Base-by-base conservation (phyloP, 768 basidiomycete species). In the Mycena venus region DNA sequence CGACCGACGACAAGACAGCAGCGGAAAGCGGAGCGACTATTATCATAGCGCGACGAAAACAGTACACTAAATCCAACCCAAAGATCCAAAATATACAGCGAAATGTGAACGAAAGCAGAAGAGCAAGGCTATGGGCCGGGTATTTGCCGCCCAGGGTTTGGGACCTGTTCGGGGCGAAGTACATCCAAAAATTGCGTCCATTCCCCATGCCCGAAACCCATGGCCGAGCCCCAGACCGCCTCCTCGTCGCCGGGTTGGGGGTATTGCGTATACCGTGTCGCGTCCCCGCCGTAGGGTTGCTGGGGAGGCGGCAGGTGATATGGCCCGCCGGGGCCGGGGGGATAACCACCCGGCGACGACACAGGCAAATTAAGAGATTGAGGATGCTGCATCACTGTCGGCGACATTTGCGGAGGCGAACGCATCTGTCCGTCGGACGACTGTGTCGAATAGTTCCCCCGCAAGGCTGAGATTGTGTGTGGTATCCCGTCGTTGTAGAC, bases 121-220 rank as follows among this genome's bases (percentile, higher is more conserved):
- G 58, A 38, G 31, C 44, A n/a, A 73, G 17, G 44, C 56, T 42
- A 73, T 15, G 72, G 40, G 58, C 71, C 72, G 12, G 66, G 71
- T 34, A 64, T 58, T 76, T 86, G 87, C 59, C 86, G 84, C 63
- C 80, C 77, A 42, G 72, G 23, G 38, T 69, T 68, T 7, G 78
- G 31, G 25, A 78, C 51, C 44, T 80, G 77, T 34, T 86, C 85
- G 32, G 90, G 88, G 79, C 91, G 87, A 83, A 94, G 87, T 55
- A 89, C 92, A 72, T 94, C 91, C 82, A 95, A 83, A 79, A 90
- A 90, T 71, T 87, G 86, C 47, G 84, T 86, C 92, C 94, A 95
- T 82, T 95, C 94, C 47, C 91, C 90, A 76, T 93, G 92, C 68
- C 90, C 93, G 79, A 95, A 93, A 21, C 92, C 92, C 61, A 92